Evolutionary conservation across 164 flowering plant genomes (phyloP), one percentile per base, ranked within the genome.

Genomic region (Dillenia turbinata): DNA sequence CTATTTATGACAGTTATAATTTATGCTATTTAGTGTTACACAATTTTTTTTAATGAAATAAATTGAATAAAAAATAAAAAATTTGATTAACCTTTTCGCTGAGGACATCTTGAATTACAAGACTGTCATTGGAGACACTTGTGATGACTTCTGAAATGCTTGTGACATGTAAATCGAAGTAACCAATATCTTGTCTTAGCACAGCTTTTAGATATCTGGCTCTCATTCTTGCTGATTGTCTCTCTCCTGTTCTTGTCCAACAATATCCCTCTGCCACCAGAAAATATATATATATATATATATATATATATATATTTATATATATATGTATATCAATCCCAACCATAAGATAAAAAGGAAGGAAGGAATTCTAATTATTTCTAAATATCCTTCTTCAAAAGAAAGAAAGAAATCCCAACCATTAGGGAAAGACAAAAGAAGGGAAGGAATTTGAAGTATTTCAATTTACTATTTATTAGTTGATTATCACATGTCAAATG

Each of bases 211-310:
- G 63, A 56, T 92, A 92, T 52, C 78, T 77, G 1, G 78, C 72
- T 70, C 97, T 79, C 86, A 88, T 78, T 62, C 85, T 80, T 12
- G 85, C 63, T 1, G 96, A 87, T 71, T 85, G 96, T 66, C 96
- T 81, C 69, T 87, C 92, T 0, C 86, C 96, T 16, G 97, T 86
- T 77, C 90, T 80, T 58, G 91, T 72, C 96, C 96, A 92, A 54
- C 96, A 92, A 70, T 77, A 89, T 7, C 92, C 97, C 85, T 91
- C 97, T 91, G 59, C 22, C 57, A 22, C 11, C 24, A 19, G 22
- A n/a, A n/a, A n/a, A n/a, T n/a, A n/a, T n/a, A n/a, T n/a, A n/a
- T n/a, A n/a, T n/a, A n/a, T n/a, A n/a, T n/a, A n/a, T n/a, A n/a
- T n/a, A n/a, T n/a, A n/a, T n/a, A n/a, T n/a, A n/a, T n/a, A n/a